These are phyloP conservation scores for Pouteria glomerata DNA, from an alignment of 148 eudicot genomes.

Conservation along the genomic window DNA sequence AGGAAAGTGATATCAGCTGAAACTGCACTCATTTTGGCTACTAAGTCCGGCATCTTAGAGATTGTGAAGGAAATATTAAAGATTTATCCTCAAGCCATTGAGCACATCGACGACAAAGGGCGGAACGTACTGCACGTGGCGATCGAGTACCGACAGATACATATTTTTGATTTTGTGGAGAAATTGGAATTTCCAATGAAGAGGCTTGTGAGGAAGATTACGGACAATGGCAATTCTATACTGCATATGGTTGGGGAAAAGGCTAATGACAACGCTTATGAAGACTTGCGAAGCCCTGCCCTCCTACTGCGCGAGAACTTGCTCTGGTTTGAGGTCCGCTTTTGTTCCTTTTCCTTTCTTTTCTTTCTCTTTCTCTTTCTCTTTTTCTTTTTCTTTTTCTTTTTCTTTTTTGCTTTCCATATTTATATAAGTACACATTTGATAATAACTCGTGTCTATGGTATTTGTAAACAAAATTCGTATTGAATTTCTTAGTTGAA, in stretches of 20 bases:
- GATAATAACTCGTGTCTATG: too few species aligned
- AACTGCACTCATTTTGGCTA: background rate
- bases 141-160: constrained; percentile 1
- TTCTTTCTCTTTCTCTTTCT: too few species aligned
- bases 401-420: too few species aligned
- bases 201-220: background rate
- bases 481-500: too few species aligned
- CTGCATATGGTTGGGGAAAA: constrained; percentile 1
- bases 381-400: too few species aligned
- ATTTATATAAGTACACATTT: too few species aligned
- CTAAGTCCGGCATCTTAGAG: constrained; percentile 2
- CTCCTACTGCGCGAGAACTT: background rate
- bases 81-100: background rate
- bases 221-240: background rate
- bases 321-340: constrained; percentile 1
- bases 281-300: too few species aligned
- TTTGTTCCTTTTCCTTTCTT: background rate
- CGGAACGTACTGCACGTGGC: constrained; percentile 3
- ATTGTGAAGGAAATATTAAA: background rate
- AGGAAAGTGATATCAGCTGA: background rate
- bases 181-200: background rate
- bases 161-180: background rate
- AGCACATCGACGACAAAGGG: constrained; percentile 5
- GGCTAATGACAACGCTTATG: background rate
- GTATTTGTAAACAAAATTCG: too few species aligned